Base-by-base conservation (phyloP, 148 eudicot species). In the Rhododendron simsii region DNA sequence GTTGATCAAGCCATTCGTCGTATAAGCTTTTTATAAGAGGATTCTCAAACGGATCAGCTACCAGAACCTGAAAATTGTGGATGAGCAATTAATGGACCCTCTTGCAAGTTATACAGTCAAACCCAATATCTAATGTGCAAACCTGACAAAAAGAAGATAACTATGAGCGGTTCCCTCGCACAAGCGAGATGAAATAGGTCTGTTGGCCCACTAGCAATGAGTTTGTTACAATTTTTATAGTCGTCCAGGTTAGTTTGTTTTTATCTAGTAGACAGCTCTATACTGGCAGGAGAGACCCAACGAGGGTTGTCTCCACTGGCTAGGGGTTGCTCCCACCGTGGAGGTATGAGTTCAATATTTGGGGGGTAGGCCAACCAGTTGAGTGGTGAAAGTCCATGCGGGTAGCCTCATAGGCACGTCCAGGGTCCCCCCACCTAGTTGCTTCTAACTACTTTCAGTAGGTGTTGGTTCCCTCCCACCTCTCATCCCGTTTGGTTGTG, bases 1-100 rank as follows among this genome's bases (percentile, higher is more conserved):
- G 96, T 67, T 91, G 87, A 35, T 87, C 94, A 82, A 97, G 96
- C 98, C 99, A 97, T 82, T 94, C 96, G 16, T 89, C 87, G 69
- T 94, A 97, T 71, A 97, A 78, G 73, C 91, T 92, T 87, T 90
- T 94, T 5, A 91, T 92, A 26, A 94, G 88, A 13, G 96, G 95
- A 78, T 95, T 97, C 76, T 91, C 80, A 65, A 93, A 97, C 80
- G 99, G 99, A 92, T 94, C 95, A 26, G 92, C 89, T 12, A 85
- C 91, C 84, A 82, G 10, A 71, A 96, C 95, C 99, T 96, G 95
- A 41, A 53, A 84, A 87, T 75, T 33, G 4, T 15, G 79, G 55
- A 44, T 20, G 84, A 76, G 47, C 35, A 57, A 84, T 80, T 83
- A 71, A 33, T 78, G 37, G 41, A 65, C 35, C 83, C 65, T 3